phyloP scores from a whole-genome alignment of 495 filamentous ascomycete genomes.

The Lichina pygmaea region DNA sequence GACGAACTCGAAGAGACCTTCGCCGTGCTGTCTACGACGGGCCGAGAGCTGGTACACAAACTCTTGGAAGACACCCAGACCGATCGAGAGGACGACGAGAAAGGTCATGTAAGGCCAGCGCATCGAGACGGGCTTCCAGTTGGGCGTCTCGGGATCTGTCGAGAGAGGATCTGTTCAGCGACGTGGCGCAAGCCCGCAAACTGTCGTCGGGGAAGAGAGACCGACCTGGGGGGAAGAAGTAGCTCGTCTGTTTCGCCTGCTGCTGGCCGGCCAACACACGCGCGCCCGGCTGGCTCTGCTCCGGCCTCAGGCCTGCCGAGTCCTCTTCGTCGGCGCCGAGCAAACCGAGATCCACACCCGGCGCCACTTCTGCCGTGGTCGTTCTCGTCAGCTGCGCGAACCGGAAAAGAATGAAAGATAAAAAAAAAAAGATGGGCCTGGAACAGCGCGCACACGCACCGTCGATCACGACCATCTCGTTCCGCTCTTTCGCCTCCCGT shows the following conservation, averaged over 20 bases:
- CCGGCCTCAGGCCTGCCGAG: background rate
- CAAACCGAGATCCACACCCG: conserved; percentile 1
- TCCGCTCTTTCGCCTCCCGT: conserved; percentile 1
- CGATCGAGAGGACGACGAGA: conserved; percentile 28
- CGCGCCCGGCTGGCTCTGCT: background rate
- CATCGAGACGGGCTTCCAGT: conserved; percentile 54
- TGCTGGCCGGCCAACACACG: background rate
- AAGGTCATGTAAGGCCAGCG: conserved; percentile 29
- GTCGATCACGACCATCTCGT: conserved; percentile 2
- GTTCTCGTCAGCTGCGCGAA: background rate
- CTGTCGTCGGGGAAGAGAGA: background rate
- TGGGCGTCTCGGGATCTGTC: conserved; percentile 23
- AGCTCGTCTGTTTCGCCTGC: conserved; percentile 6
- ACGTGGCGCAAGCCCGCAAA: too few species aligned
- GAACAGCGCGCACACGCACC: background rate
- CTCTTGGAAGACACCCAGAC: conserved; percentile 28
- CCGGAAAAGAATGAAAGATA: background rate
- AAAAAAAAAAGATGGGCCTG: background rate
- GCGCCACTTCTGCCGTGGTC: background rate
- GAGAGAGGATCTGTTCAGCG: conserved; percentile 10
- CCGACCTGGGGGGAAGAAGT: conserved; percentile 8
- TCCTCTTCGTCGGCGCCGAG: background rate
- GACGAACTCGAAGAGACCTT: conserved; percentile 22
- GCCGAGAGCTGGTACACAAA: conserved; percentile 21
- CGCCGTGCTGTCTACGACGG: background rate